Percentiles rank a stretch among this genome's conserved stretches.
phyloP scores from a whole-genome alignment of 257 asterid species.

The Linderniella brevidens region DNA sequence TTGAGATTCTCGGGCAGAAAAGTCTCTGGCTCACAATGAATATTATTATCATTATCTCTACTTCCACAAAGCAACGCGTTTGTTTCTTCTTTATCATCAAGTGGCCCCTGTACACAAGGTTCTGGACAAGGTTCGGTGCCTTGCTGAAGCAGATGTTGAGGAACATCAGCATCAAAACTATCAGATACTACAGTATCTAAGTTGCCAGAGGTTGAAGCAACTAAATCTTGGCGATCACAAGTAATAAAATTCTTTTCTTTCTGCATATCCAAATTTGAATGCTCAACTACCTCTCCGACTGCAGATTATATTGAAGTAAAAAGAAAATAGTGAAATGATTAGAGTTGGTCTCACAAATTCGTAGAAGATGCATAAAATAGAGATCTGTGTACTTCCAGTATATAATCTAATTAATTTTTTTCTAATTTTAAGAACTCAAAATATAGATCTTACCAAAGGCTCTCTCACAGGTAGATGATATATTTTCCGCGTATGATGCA shows the following conservation, averaged over 20 bases:
- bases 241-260: conserved; percentile 13
- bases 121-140: background rate
- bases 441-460: conserved; percentile 30
- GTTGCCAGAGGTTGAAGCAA: conserved; percentile 19
- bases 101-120: conserved; percentile 12
- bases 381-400: conserved; percentile 2
- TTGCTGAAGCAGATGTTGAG: conserved; percentile 13
- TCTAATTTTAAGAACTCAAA: conserved; percentile 10
- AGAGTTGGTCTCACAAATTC: conserved; percentile 7
- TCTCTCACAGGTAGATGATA: conserved; percentile 10
- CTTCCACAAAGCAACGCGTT: conserved; percentile 13
- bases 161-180: conserved; percentile 49
- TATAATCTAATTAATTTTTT: conserved; percentile 1
- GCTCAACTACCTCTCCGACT: conserved; percentile 22
- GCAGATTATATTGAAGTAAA: conserved; percentile 12
- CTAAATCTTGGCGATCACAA: conserved; percentile 12
- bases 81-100: conserved; percentile 20
- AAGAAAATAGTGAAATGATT: conserved; percentile 5
- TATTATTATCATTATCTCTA: conserved; percentile 17
- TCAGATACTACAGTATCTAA: conserved; percentile 39
- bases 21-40: conserved; percentile 8
- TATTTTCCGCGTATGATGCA: conserved; percentile 21
- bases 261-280: conserved; percentile 16
- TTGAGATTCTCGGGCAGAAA: conserved; percentile 12
- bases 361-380: conserved; percentile 2